Evolutionary conservation across 2,329 filamentous ascomycete genomes (phyloP), one percentile per base, ranked within the genome.

Genomic region (Diaporthe australafricana): DNA sequence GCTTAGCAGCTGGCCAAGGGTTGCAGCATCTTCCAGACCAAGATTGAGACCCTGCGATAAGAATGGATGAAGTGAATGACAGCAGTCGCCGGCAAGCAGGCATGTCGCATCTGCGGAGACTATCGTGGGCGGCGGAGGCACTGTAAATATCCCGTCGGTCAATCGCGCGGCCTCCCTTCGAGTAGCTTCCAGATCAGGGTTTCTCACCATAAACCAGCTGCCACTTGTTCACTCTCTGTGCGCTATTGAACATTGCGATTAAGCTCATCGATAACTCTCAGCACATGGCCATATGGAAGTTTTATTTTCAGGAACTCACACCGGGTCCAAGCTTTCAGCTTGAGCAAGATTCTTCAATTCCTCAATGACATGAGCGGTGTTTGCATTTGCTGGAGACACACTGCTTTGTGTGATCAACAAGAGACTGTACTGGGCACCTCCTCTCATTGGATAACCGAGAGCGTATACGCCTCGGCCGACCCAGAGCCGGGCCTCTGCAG

Each of bases 11-110:
- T 63, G 40, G 25, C 57, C 57, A 14, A 63, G 40, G 1, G 20
- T 47, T 8, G 57, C 57, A 63, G 57, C 57, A 47, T 63, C 57
- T 32, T 63, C 57, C 42, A 63, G 32, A 4, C 57, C 40, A 9
- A 63, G 57, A 27, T 47, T 63, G 57, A 63, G 57, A 47, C 57
- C 40, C 20, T 63, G 57, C 2, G 14, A 5, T 20, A 63, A 40
- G 25, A 47, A 17, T 14, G 57, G 57, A 2, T 47, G 40, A 22
- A 47, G 2, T 22, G 57, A 63, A 47, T 63, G 57, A 17, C 40
- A 47, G 27, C 57, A 63, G 57, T 63, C 57, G 25, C 57, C 57
- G 1, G 57, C 42, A 63, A 63, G 57, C 7, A 48, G 20, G 30
- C 27, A 63, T 48, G 12, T 63, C 14, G 17, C 27, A 6, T 63